Conservation (phyloP, 192 early-diverging fungal species). For the Linnemannia hyalina region DNA sequence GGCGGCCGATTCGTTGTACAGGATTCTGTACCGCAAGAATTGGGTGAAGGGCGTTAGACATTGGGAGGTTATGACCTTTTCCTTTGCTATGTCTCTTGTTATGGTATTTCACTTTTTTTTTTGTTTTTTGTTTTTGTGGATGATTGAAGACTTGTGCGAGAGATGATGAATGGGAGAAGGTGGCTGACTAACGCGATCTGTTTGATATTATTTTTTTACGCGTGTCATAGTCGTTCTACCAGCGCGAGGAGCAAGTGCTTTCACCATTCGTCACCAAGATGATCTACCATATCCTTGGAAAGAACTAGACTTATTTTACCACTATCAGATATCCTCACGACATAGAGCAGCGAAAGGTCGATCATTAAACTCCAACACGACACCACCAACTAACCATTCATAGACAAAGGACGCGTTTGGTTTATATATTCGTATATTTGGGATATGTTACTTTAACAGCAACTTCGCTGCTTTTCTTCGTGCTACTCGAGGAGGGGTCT, state of each 20-base stretch:
- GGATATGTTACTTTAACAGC: too few relatives aligned
- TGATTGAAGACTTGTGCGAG: neutral
- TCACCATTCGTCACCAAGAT: constrained; percentile 63
- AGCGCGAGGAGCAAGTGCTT: constrained; percentile 68
- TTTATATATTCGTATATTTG: too few relatives aligned
- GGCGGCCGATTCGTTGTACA: constrained; percentile 74
- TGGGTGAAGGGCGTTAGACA: constrained; percentile 68
- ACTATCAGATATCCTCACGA: too few relatives aligned
- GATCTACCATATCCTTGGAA: constrained; percentile 45
- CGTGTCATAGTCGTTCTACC: constrained; percentile 66
- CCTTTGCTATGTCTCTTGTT: constrained; percentile 74
- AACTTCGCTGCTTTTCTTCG: neutral
- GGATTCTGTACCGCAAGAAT: constrained; percentile 69
- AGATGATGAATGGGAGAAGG: neutral
- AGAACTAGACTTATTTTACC: constrained; percentile 14
- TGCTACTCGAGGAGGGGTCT: constrained; percentile 2
- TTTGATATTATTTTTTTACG: neutral
- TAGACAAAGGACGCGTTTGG: neutral
- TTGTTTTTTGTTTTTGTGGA: constrained; percentile 7
- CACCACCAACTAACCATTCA: neutral
- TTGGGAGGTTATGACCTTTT: constrained; percentile 74
- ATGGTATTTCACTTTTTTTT: constrained; percentile 67
- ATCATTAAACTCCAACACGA: neutral
- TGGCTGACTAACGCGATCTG: neutral
- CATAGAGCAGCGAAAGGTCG: neutral